Conservation (phyloP, 805 yeast species). For the Saccharomycopsis oosterbeekiorum region DNA sequence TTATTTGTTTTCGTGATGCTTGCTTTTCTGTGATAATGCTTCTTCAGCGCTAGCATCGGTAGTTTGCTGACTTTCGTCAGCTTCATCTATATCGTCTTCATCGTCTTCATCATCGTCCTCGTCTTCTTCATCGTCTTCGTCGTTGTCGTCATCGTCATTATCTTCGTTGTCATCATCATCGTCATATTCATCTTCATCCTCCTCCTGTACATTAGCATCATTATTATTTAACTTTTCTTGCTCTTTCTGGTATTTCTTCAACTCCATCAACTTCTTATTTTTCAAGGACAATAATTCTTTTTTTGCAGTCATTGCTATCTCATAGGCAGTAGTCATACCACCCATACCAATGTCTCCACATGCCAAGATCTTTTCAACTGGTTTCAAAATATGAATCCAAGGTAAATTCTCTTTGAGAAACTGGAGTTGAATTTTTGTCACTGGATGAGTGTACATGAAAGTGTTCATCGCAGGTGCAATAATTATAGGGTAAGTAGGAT, state of each 20-base stretch:
- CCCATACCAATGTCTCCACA: slow-evolving; percentile 91
- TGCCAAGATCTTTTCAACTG: slow-evolving; percentile 68
- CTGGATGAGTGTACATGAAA: slow-evolving; percentile 70
- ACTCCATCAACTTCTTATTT: slow-evolving; percentile 20
- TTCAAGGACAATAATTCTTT: slow-evolving; percentile 26
- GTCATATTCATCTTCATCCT: slow-evolving; percentile 13
- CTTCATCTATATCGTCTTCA: slow-evolving; percentile 5
- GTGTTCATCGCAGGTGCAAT: slow-evolving; percentile 85
- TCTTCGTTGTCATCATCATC: slow-evolving; percentile 7
- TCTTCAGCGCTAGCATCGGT: no score
- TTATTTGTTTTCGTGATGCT: no score
- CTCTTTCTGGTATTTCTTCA: slow-evolving; percentile 9
- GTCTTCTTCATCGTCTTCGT: slow-evolving; percentile 5
- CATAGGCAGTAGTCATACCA: slow-evolving; percentile 85
- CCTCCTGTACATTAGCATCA: slow-evolving; percentile 20
- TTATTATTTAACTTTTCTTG: slow-evolving; percentile 8
- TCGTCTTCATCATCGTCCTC: slow-evolving; percentile 8
- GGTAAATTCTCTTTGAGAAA: slow-evolving; percentile 62
- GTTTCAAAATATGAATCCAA: slow-evolving; percentile 62
- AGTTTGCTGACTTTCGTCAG: neutral
- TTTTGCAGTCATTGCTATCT: slow-evolving; percentile 54
- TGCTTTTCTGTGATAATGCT: no score
- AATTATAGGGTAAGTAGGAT: slow-evolving; percentile 59
- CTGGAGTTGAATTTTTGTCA: slow-evolving; percentile 62
- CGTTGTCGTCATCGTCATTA: slow-evolving; percentile 7